Base-by-base conservation (phyloP, 1,284 basidiomycete genomes). In the Ceratobasidium papillatum region DNA sequence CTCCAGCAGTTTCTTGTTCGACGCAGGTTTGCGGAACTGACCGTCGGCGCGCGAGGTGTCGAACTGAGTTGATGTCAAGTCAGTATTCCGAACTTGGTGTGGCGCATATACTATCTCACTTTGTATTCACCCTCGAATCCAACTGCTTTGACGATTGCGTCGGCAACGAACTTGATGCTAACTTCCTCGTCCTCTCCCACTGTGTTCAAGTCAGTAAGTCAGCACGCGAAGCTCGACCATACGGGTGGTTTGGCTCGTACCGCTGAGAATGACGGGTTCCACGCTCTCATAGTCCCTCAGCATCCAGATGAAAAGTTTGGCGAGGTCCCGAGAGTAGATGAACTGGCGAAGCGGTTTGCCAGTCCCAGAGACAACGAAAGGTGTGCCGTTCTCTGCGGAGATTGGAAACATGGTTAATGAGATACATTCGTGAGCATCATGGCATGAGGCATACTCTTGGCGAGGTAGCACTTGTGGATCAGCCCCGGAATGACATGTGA, bases 11-110 rank as follows among this genome's bases (percentile, higher is more conserved):
- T 95, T 96, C 79, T 87, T 89, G 82, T 97, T 97, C 54, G 93
- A 94, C n/a, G 95, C 95, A 0, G 94, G 94, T 84, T 96, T 96
- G 78, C 95, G 91, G 87, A 91, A 95, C 82, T 97, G 95, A 1
- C 95, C 95, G 79, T 97, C 94, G 1, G 92, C 87, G 56, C 85
- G 85, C 25, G 85, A 85, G 69, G 89, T 88, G 80, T 93, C 90
- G 80, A 92, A 93, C 86, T 87, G 19, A 45, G 25, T 30, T 22
- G 38, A 58, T 49, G 65, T 22, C 5, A 14, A 47, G 45, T 12
- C 9, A 56, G 43, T 66, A 54, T 38, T n/a, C 32, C 64, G 59
- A 74, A 77, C 9, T 22, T 30, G n/a, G 25, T 9, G 7, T 52
- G 17, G 14, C 27, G 25, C 2, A 9, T 47, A 52, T 43, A 22